Base-by-base conservation (phyloP, 495 filamentous ascomycete species). In the Xylaria grammica region DNA sequence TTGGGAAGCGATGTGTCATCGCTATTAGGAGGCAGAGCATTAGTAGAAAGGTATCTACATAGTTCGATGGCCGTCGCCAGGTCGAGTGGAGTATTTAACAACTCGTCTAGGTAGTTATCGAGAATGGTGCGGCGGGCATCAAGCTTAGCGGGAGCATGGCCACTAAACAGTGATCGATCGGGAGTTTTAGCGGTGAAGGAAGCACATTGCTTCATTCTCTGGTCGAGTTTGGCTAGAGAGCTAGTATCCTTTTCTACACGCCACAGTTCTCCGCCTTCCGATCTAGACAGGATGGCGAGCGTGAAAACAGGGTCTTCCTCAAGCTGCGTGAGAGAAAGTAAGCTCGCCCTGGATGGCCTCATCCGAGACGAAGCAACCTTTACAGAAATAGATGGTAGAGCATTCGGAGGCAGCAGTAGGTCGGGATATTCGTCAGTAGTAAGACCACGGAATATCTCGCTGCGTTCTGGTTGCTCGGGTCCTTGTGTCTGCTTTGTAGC, bases 271-370 rank as follows among this genome's bases (percentile, higher is more conserved):
- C 82, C 84, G n/a, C 86, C 83, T 69, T 92, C 87, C 10, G 88
- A 87, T 60, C 92, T 86, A 15, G 90, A 89, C 68, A 91, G 90
- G 29, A 99, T 83, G 42, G 91, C 93, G 20, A 99, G 82, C 2
- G 92, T 96, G 68, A 97, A 97, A 0, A 98, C 96, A 2, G 94
- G 92, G 70, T 97, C 96, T 70, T 95, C 93, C 42, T 95, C 93
- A 17, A 88, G 79, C 65, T 86, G 85, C 8, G 86, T 87, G 24
- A 87, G 70, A 17, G 85, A 90, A 69, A 97, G 74, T 59, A 93
- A 84, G 66, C 94, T 97, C 11, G 91, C 87, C 60, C 94, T 82
- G 1, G 94, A 97, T 22, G 95, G 96, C 68, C 89, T 92, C 77
- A 96, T 87, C n/a, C 95, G 86, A 57, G 94, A 97, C 7, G 96